A percentile compares a stretch with the other conserved stretches of the same genome.
phyloP scores from a whole-genome alignment of 192 early-diverging fungal species.

The Backusella westeae region DNA sequence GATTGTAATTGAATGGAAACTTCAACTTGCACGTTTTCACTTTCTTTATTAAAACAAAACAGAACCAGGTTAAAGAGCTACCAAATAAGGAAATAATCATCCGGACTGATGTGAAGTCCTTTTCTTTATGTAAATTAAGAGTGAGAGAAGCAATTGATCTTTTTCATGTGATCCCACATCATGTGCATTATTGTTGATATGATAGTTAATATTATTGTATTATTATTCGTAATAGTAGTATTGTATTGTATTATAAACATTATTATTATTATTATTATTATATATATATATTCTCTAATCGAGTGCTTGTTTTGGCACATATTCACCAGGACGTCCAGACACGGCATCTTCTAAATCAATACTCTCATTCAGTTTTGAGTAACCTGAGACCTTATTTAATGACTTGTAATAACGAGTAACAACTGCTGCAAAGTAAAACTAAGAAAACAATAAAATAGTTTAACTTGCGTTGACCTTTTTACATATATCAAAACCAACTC shows the following conservation, averaged over 20 bases:
- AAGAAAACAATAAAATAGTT: not conserved
- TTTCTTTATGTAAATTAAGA: not conserved
- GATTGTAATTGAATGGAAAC: not conserved
- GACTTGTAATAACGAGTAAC: slow-evolving; percentile 20
- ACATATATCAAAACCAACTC: not conserved
- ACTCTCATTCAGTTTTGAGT: not conserved
- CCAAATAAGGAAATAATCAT: not conserved
- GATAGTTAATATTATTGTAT: not conserved
- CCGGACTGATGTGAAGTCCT: not conserved
- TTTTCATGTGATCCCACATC: not conserved
- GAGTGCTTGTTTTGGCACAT: slow-evolving; percentile 3
- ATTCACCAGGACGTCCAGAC: not conserved
- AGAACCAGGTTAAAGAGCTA: not conserved
- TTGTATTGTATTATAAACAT: not conserved
- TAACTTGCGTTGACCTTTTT: not conserved
- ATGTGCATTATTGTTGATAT: not conserved
- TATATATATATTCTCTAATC: not conserved
- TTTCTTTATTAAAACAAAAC: not conserved
- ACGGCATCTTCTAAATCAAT: slow-evolving; percentile 12
- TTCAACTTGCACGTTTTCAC: not conserved
- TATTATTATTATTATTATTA: not conserved
- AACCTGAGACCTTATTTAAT: slow-evolving; percentile 7
- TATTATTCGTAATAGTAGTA: not conserved
- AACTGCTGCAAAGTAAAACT: slow-evolving; percentile 30
- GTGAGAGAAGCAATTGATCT: not conserved